Evolutionary conservation across 306 rosid genomes (phyloP), one percentile per base, ranked within the genome.

Genomic region (Styphnolobium japonicum): DNA sequence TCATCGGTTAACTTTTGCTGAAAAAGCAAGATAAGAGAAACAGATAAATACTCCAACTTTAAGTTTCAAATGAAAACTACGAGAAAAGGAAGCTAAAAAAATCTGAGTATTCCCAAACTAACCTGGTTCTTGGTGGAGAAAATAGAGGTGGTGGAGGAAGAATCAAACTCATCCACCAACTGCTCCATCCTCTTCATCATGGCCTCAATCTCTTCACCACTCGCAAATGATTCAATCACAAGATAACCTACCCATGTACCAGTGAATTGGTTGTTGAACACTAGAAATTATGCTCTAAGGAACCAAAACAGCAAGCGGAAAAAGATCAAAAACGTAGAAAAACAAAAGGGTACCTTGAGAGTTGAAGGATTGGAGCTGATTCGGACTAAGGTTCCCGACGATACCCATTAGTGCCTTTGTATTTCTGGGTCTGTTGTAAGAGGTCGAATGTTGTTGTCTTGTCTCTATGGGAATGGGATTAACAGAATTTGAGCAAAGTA

Each of bases 101-200:
- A 69, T 69, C 43, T 6, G n/a, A 48, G 10, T 4, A 15, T 27
- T 39, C 22, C 7, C 14, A 11, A 19, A n/a, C 57, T 31, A 73
- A 94, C 98, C 92, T 95, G 97, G 78, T 95, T 95, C 76, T 86
- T 92, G 61, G 98, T 88, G 55, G 98, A 95, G 94, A 92, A 95
- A 82, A 92, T 84, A 39, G 98, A 92, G 85, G 89, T 79, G 75
- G 95, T 87, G 85, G 92, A 66, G 22, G 97, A 87, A 87, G 79
- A 81, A 76, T 95, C 94, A 81, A 95, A 95, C 22, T 85, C 88
- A 34, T 87, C 66, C 3, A 95, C 89, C 86, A 95, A 81, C 78
- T 87, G 87, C 14, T 87, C 88, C 98, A 95, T 95, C 78, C 91
- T 86, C 80, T 77, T 91, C 81, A 85, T 81, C 96, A 93, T 87